Base-by-base conservation (phyloP, 495 filamentous ascomycete genomes). In the Penicillium simplicissimum region DNA sequence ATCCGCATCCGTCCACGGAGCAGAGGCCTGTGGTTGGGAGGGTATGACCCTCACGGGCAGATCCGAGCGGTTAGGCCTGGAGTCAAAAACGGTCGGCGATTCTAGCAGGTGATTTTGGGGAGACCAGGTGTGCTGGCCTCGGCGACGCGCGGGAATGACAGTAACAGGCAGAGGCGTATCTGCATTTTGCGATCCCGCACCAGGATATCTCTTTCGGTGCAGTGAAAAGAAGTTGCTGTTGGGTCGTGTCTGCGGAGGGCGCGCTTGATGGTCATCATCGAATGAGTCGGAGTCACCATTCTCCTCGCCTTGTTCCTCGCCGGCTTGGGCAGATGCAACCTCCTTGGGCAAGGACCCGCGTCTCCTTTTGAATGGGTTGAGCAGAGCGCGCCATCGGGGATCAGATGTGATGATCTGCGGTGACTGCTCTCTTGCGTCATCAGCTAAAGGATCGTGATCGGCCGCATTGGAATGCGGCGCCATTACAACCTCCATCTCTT, bases 81-180 rank as follows among this genome's bases (percentile, higher is more conserved):
- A 42, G 8, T 59, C 69, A 19, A 62, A 65, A 19, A 47, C 21
- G 23, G 57, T 15, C 17, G 58, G 53, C 5, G 33, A 34, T 28
- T 66, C 68, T 36, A 69, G 53, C 10, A 71, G 51, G 10, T 49
- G 35, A 15, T 68, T 67, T 38, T 77, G 69, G 17, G 75, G 79
- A 33, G 72, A 78, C 79, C 78, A 81, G 21, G 75, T 76, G 14
- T 79, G 72, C 43, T 79, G 77, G 25, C 73, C 74, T 13, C 86
- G 78, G 5, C 83, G 82, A 47, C 86, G 85, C 3, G 89, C 87
- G 0, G 88, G 89, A 49, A 92, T 89, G 28, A 90, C 78, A 8
- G 86, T 90, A 23, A 90, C 80, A 2, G 87, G 86, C 8, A 89
- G 65, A 8, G 70, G 72, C 1, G 76, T 70, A 37, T 73, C 64